phyloP scores from a whole-genome alignment of 345 rosid species.

The Salix viminalis region DNA sequence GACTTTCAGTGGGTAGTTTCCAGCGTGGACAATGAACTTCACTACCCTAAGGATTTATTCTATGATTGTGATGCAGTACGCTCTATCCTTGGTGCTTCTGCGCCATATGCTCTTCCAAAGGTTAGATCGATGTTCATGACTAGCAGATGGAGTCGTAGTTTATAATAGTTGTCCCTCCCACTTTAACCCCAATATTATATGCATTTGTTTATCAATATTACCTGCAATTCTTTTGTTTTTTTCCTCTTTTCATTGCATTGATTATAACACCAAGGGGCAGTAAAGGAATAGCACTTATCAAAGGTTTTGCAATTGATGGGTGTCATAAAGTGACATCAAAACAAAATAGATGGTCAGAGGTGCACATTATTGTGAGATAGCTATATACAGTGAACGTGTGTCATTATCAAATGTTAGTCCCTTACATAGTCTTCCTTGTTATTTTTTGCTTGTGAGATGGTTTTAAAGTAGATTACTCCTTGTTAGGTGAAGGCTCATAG shows the following conservation, averaged over 20 bases:
- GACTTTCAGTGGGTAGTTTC: slow-evolving; percentile 69
- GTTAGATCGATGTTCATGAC: slow-evolving; percentile 36
- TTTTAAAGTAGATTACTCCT: no score
- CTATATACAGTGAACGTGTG: no score
- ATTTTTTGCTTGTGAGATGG: no score
- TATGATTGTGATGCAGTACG: slow-evolving; percentile 76
- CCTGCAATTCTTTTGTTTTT: not conserved
- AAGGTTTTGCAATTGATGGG: no score
- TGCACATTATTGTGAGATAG: no score
- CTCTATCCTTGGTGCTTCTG: slow-evolving; percentile 63
- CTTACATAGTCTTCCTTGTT: no score
- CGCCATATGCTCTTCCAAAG: slow-evolving; percentile 89
- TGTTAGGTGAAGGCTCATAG: not conserved
- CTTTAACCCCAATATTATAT: not conserved
- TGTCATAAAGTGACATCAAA: no score
- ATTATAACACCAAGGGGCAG: no score
- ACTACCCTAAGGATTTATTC: slow-evolving; percentile 65
- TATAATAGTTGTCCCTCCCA: not conserved
- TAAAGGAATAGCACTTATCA: no score
- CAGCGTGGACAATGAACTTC: slow-evolving; percentile 62
- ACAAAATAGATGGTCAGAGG: no score
- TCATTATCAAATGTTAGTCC: no score
- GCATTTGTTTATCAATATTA: not conserved
- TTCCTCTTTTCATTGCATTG: not conserved
- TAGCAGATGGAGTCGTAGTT: not conserved